Conservation (phyloP, 1,284 basidiomycete species). For the Ganoderma resinaceum region DNA sequence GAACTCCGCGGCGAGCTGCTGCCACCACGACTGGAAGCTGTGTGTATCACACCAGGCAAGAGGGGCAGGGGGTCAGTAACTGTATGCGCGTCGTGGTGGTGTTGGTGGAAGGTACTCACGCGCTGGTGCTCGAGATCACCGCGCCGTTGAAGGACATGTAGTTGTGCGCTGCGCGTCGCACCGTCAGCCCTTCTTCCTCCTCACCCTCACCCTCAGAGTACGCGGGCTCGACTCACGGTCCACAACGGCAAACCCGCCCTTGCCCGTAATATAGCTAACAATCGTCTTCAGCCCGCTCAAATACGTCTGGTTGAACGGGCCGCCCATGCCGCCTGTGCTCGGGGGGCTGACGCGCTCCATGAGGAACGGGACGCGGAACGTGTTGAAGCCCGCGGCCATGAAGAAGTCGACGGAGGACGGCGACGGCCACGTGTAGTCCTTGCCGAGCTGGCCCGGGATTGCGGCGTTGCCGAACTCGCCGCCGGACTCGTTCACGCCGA, state of each 20-base stretch:
- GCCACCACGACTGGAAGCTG: conserved; percentile 64
- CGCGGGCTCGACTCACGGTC: conserved; percentile 52
- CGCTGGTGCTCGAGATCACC: conserved; percentile 54
- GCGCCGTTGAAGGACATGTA: conserved; percentile 63
- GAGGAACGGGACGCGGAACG: conserved; percentile 68
- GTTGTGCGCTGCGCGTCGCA: conserved; percentile 55
- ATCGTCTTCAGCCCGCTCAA: conserved; percentile 58
- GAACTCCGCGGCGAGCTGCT: conserved; percentile 59
- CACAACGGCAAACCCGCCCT: conserved; percentile 62
- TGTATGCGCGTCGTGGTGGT: background rate
- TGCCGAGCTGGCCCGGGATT: conserved; percentile 57
- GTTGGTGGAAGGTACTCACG: conserved; percentile 43
- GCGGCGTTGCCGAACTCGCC: conserved; percentile 59
- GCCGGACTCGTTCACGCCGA: conserved; percentile 69
- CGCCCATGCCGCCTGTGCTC: conserved; percentile 55
- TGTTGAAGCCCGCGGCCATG: conserved; percentile 62
- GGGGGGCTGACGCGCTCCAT: conserved; percentile 63
- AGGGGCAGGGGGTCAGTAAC: background rate
- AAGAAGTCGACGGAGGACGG: conserved; percentile 60
- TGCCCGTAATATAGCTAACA: conserved; percentile 65
- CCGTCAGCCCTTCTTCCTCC: background rate
- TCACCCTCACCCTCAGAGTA: background rate
- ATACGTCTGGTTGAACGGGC: conserved; percentile 60
- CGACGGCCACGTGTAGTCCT: conserved; percentile 57
- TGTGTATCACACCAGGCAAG: conserved; percentile 11